Evolutionary conservation across 345 rosid species (phyloP).

Genomic region (Linum tenue): DNA sequence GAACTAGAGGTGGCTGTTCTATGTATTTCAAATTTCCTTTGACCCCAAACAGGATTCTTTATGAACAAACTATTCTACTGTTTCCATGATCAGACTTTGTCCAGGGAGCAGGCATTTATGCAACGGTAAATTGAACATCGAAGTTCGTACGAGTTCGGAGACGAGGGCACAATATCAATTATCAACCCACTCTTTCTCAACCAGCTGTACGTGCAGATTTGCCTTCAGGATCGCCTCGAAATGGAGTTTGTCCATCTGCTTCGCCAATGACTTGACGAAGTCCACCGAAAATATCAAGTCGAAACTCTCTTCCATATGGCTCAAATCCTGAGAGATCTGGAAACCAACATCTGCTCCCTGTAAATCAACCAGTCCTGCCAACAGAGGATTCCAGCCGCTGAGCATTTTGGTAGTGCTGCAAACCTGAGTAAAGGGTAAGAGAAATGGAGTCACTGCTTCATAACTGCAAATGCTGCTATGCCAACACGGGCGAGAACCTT

Average conservation of each 20-base stretch:
- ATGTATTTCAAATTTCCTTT: background rate
- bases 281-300: constrained; percentile 40
- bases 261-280: constrained; percentile 32
- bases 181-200: constrained; percentile 59
- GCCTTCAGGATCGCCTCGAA: constrained; percentile 31
- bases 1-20: background rate
- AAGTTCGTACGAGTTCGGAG: constrained; percentile 54
- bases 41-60: background rate
- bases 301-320: constrained; percentile 23
- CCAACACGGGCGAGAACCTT: too few relatives aligned
- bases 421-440: constrained; percentile 32
- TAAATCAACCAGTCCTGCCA: constrained; percentile 41
- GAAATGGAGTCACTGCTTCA: too few relatives aligned
- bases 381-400: constrained; percentile 24
- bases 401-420: constrained; percentile 18
- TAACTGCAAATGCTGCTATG: too few relatives aligned
- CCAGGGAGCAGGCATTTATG: constrained; percentile 36
- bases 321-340: constrained; percentile 23
- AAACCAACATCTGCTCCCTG: constrained; percentile 49
- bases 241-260: constrained; percentile 33
- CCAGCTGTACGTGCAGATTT: constrained; percentile 43
- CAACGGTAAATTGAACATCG: constrained; percentile 43
- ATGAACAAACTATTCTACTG: constrained; percentile 23
- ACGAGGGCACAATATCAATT: constrained; percentile 42
- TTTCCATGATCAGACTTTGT: constrained; percentile 50